Base-by-base conservation (phyloP, 768 basidiomycete genomes). In the Amanita phalloides region DNA sequence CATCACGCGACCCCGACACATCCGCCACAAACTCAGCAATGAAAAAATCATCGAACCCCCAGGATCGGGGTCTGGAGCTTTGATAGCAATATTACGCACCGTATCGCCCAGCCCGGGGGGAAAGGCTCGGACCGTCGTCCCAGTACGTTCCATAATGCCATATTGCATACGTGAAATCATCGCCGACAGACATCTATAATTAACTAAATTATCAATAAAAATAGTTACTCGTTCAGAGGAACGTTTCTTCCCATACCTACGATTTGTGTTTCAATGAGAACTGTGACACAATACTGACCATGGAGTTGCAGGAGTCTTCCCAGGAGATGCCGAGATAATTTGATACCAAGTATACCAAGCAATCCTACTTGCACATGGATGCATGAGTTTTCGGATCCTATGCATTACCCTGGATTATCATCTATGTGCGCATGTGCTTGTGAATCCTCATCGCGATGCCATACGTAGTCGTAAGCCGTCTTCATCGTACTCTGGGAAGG, bases 281-380 rank as follows among this genome's bases (percentile, higher is more conserved):
- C 25, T 28, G 26, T 20, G 25, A 23, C 10, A 23, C 21, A 25
- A 23, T 11, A n/a, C 20, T 26, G 6, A 23, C 43, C 13, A 44
- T 25, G 14, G 25, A 25, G 8, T 8, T 17, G 30, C 26, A 45
- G n/a, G 26, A 45, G n/a, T n/a, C 17, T 45, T 45, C 44, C 30
- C 44, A 45, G 44, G 28, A 26, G 28, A 45, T 45, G 44, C 44
- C 44, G 44, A 45, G 43, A 45, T 45, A 45, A 14, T n/a, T 28
- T 28, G 26, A 26, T 28, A 6, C 14, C 26, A 10, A 28, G 8
- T 14, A 17, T 17, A 14, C 13, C 28, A n/a, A 45, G 14, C 17
- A 44, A 44, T 44, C 43, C 26, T 14, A 44, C 43, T 14, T 13
- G 43, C 43, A 26, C 25, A 44, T 44, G 43, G 26, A 44, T 6